A percentile compares a stretch with the other conserved stretches of the same genome.
phyloP scores from a whole-genome alignment of 1,139 yeast genomes.

The Magnusiomyces suaveolens region DNA sequence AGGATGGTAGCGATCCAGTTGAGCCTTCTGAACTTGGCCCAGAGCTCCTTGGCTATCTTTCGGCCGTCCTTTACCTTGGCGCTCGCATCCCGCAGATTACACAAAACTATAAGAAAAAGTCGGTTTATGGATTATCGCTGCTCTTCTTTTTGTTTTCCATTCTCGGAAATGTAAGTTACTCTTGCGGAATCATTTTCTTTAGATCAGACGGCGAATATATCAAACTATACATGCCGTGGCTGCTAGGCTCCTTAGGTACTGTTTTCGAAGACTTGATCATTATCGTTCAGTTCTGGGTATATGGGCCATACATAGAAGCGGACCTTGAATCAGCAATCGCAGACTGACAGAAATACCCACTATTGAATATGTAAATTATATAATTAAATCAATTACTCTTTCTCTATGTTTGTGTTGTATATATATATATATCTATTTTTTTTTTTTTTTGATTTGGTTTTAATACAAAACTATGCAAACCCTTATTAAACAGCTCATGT shows the following conservation, averaged over 20 bases:
- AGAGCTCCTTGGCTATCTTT: conserved; percentile 59
- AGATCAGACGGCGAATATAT: conserved; percentile 54
- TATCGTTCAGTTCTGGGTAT: conserved; percentile 55
- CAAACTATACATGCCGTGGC: conserved; percentile 59
- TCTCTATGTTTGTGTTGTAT: no score
- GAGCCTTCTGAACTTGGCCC: conserved; percentile 43
- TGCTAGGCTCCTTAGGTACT: conserved; percentile 66
- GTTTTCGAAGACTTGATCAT: conserved; percentile 57
- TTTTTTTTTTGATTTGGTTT: no score
- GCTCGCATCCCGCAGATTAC: conserved; percentile 75
- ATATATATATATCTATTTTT: no score
- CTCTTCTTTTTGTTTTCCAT: conserved; percentile 67
- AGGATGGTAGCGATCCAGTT: conserved; percentile 17
- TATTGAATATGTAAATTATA: no score
- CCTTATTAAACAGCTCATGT: no score
- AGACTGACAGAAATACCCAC: no score
- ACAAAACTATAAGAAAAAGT: conserved; percentile 57
- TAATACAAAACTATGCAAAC: no score
- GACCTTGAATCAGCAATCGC: conserved; percentile 8
- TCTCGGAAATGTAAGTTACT: conserved; percentile 67
- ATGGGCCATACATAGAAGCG: conserved; percentile 29
- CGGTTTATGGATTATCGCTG: conserved; percentile 66
- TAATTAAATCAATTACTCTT: no score
- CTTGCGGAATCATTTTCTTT: conserved; percentile 60
- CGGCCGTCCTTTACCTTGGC: conserved; percentile 61